Conservation (phyloP, 352 stramenopile species). For the Thalassiosira hispida region DNA sequence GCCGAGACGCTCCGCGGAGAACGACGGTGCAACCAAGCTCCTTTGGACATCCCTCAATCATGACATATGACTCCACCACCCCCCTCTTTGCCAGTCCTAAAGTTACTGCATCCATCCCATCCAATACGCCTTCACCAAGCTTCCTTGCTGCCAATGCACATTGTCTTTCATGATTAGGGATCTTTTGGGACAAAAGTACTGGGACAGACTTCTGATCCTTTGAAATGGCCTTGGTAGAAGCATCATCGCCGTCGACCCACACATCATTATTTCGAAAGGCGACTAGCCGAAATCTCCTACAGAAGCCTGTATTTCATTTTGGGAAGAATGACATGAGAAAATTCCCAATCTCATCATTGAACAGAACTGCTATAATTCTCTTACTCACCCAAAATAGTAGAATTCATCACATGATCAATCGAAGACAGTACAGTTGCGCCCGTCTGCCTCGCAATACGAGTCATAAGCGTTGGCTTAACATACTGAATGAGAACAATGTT, state of each 20-base stretch:
- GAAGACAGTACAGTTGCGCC: constrained; percentile 91
- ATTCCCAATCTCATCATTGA: constrained; percentile 1
- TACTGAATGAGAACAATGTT: constrained; percentile 93
- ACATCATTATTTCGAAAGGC: constrained; percentile 82
- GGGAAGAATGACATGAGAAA: constrained; percentile 14
- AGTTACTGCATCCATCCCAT: constrained; percentile 81
- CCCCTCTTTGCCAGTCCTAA: constrained; percentile 78
- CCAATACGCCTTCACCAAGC: constrained; percentile 74
- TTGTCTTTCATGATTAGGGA: constrained; percentile 76
- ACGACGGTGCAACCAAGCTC: constrained; percentile 93
- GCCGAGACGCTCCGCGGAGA: constrained; percentile 90
- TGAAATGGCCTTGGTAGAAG: constrained; percentile 15
- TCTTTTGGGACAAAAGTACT: constrained; percentile 39
- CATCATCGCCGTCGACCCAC: constrained; percentile 53
- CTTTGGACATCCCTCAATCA: constrained; percentile 94
- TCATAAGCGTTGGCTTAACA: constrained; percentile 91
- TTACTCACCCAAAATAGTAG: constrained; percentile 58
- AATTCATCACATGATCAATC: constrained; percentile 92
- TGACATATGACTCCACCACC: constrained; percentile 89
- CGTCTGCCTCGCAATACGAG: constrained; percentile 92
- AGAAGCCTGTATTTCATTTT: constrained; percentile 50
- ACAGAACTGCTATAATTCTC: constrained; percentile 8
- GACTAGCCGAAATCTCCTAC: constrained; percentile 81
- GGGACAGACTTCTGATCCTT: constrained; percentile 62
- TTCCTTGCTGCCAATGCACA: constrained; percentile 77